Evolutionary conservation across 768 basidiomycete genomes (phyloP), one percentile per base, ranked within the genome.

Genomic region (Chlorophyllum brunneum): DNA sequence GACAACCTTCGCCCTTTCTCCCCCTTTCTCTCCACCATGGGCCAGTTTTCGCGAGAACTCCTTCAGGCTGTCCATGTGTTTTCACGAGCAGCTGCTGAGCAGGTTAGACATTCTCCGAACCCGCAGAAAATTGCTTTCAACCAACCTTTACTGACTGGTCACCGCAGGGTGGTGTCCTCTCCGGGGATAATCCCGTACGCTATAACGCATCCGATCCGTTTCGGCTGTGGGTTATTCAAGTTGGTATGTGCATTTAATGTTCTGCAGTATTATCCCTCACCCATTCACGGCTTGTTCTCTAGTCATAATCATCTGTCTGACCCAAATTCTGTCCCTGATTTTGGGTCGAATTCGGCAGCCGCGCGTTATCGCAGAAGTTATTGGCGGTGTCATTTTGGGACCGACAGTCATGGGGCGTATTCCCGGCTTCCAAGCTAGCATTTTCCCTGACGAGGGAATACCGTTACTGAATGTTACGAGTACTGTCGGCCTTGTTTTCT

Each of bases 321-420:
- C 84, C 31, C 89, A 94, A 62, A 53, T 87, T 4, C 80, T 98
- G 8, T 76, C 81, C 0, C 66, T 88, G 16, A 52, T 79, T 45
- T 74, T 97, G 18, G 66, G 72, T 6, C 83, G 77, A 50, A 81
- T 95, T 30, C 83, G 81, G 29, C 95, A 98, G 61, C 95, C 95
- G 1, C 77, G 85, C n/a, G 95, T 98, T 54, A 92, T 97, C 47
- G 84, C 93, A 36, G 95, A 98, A 65, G 87, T 97, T 54, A 81
- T 98, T 50, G 92, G 86, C 0, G 95, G 95, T 18, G 83, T 98
- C 57, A 61, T 98, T 18, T 77, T 98, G 9, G 94, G 93, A 36
- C 82, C 82, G 0, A 75, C 81, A 0, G 79, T 88, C 8, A 82
- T 91, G 78, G 91, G 91, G 2, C 82, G 81, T 23, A 91, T 93